These are phyloP conservation scores for Neoboletus brunneissimus DNA, from an alignment of 768 basidiomycete genomes.

Conservation along the genomic window DNA sequence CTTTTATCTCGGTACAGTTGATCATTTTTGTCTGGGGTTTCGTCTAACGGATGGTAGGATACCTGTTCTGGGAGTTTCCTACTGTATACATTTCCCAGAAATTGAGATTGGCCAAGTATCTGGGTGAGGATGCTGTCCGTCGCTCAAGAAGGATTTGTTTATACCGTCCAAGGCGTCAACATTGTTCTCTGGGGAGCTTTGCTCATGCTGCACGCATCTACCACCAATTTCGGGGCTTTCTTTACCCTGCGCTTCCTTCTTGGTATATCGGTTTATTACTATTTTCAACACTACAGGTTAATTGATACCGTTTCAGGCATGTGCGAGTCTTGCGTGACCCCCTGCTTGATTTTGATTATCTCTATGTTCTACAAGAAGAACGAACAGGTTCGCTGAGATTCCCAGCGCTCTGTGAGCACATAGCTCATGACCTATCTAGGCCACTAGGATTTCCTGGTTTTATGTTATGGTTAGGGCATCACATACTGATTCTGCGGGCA, in stretches of 20 bases:
- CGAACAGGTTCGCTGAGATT: constrained; percentile 44
- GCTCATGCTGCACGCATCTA: constrained; percentile 58
- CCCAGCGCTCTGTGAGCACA: neutral
- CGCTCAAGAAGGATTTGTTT: neutral
- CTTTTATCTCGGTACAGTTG: constrained; percentile 54
- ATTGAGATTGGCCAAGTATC: constrained; percentile 56
- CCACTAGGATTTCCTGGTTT: constrained; percentile 59
- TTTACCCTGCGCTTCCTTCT: constrained; percentile 61
- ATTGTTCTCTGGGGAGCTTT: constrained; percentile 58
- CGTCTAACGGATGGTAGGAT: constrained; percentile 37
- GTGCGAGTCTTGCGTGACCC: constrained; percentile 66
- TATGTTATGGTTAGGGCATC: constrained; percentile 53
- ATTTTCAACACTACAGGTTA: neutral
- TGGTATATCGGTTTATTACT: constrained; percentile 33
- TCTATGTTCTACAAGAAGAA: constrained; percentile 70
- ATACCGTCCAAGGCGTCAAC: constrained; percentile 42
- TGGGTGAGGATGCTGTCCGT: constrained; percentile 38
- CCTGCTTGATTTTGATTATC: constrained; percentile 58
- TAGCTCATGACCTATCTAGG: constrained; percentile 32
- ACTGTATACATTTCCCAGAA: constrained; percentile 66
- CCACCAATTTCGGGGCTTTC: constrained; percentile 57
- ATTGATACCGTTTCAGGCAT: constrained; percentile 41
- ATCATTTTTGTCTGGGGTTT: neutral
- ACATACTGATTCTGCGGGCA: neutral
- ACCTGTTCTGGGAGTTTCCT: constrained; percentile 61